Base-by-base conservation (phyloP, 2,329 filamentous ascomycete species). In the Daldinia sp. region DNA sequence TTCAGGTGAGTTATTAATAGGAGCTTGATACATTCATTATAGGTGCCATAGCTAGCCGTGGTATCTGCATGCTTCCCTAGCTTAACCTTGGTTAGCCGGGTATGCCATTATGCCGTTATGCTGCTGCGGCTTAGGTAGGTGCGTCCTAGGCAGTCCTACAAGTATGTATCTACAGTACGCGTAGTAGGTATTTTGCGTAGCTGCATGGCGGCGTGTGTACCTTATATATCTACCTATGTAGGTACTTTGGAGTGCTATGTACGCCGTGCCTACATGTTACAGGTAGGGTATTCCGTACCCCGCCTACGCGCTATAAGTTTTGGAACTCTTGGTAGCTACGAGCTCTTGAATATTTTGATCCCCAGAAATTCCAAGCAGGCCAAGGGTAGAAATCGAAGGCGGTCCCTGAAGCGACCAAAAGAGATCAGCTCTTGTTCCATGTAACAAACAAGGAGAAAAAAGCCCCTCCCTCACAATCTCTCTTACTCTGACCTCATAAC, bases 1-100 rank as follows among this genome's bases (percentile, higher is more conserved):
- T n/a, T n/a, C n/a, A n/a, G n/a, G n/a, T n/a, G n/a, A n/a, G n/a
- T 58, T 64, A 67, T 64, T 62, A 67, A 63, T 65, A 67, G 61
- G 58, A 58, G 17, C 43, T 34, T 15, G 19, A 48, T 41, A 54
- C 17, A 29, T 47, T 3, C n/a, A 23, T 23, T 23, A 9, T 25
- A 47, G 27, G 51, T 58, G 50, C 64, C 64, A 55, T 61, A 39
- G 52, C 58, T 67, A 64, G 58, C 58, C 58, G 61, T 58, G 34
- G 35, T n/a, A n/a, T 48, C 50, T 61, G 49, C 58, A 58, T 58
- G 43, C 6, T 49, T 54, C 50, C 50, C 39, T 61, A 53, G 56
- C 25, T 56, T 57, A 52, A 43, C 60, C 63, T 64, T 66, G 57
- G 53, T 58, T 63, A 66, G 29, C 53, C n/a, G n/a, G n/a, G n/a